phyloP scores from a whole-genome alignment of 1,284 basidiomycete species.

The Marasmius oreades region DNA sequence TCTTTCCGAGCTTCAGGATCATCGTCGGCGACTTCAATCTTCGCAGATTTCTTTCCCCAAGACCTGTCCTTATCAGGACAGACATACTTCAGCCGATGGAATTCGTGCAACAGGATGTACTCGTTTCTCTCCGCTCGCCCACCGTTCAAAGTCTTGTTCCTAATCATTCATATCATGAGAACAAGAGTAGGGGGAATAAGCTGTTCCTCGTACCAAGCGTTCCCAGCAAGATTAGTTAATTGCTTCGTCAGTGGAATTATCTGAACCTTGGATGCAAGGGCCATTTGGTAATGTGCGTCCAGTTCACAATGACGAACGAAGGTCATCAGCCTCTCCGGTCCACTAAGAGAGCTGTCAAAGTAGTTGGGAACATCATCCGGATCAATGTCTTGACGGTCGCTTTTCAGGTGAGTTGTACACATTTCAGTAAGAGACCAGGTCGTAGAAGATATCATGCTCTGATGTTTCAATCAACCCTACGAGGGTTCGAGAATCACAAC shows the following conservation, averaged over 20 bases:
- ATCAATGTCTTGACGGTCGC: conserved; percentile 89
- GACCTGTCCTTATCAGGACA: conserved; percentile 98
- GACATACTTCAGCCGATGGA: conserved; percentile 94
- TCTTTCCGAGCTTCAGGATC: conserved; percentile 40
- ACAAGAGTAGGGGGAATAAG: neutral
- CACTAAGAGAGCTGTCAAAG: conserved; percentile 82
- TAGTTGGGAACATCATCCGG: conserved; percentile 92
- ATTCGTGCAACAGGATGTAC: conserved; percentile 98
- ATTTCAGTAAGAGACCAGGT: conserved; percentile 99
- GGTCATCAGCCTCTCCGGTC: conserved; percentile 77
- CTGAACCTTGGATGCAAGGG: conserved; percentile 88
- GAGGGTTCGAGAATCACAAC: neutral
- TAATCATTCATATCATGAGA: conserved; percentile 26
- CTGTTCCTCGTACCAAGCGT: conserved; percentile 75
- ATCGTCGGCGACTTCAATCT: conserved; percentile 64
- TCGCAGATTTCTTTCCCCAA: conserved; percentile 73
- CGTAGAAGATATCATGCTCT: conserved; percentile 93
- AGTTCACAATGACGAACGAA: conserved; percentile 93
- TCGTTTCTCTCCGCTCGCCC: conserved; percentile 98
- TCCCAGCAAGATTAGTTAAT: conserved; percentile 95
- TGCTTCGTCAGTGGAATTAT: conserved; percentile 85
- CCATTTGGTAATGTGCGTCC: conserved; percentile 96
- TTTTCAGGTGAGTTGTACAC: conserved; percentile 87
- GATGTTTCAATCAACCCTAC: neutral
- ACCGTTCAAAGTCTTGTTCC: conserved; percentile 93